Conservation (phyloP, 345 rosid species). For the Gossypium ekmanianum region DNA sequence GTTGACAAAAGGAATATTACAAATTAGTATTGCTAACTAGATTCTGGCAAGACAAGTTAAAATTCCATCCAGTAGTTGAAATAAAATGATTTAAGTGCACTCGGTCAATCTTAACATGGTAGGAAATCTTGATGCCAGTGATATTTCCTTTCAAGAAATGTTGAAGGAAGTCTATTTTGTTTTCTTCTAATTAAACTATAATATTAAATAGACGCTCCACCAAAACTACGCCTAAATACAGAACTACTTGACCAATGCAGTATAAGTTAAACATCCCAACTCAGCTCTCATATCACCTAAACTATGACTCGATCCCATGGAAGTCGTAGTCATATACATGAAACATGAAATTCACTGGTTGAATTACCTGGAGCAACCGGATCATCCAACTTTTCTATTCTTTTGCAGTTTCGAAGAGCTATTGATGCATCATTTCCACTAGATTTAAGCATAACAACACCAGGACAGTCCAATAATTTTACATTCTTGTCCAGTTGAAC, state of each 20-base stretch:
- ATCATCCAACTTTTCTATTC: constrained; percentile 93
- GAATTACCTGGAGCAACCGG: constrained; percentile 83
- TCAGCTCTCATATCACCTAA: not conserved
- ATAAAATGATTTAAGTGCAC: not conserved
- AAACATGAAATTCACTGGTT: not conserved
- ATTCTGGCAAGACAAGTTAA: not conserved
- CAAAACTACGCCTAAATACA: not conserved
- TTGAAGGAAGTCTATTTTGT: not conserved
- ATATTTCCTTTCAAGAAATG: not conserved
- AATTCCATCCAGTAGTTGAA: not conserved
- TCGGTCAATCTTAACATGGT: not conserved
- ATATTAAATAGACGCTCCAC: not conserved
- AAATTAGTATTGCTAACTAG: constrained; percentile 7
- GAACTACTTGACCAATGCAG: not conserved
- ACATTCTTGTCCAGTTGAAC: constrained; percentile 91
- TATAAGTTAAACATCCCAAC: not conserved
- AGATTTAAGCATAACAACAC: constrained; percentile 92
- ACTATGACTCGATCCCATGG: not conserved
- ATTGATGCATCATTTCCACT: constrained; percentile 58
- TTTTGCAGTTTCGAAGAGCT: constrained; percentile 92
- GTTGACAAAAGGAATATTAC: constrained; percentile 14
- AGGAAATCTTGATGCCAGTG: not conserved
- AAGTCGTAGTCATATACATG: not conserved
- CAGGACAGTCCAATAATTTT: constrained; percentile 92
- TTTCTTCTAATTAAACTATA: not conserved